Conservation (phyloP, 495 filamentous ascomycete species). For the Xylaria venustula region DNA sequence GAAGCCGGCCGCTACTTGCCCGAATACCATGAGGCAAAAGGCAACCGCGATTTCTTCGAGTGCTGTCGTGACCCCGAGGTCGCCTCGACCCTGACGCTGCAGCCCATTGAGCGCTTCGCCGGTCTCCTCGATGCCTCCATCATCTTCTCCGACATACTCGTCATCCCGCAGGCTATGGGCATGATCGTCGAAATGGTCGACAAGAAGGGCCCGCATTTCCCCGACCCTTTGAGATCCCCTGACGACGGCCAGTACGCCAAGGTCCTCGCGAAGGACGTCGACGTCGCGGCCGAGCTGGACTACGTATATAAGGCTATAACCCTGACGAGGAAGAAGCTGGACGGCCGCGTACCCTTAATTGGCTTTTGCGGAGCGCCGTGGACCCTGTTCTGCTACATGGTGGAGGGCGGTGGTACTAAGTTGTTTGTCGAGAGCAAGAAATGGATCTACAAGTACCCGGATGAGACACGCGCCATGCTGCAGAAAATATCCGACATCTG, state of each 20-base stretch:
- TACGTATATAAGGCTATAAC: conserved; percentile 97
- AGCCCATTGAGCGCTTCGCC: conserved; percentile 87
- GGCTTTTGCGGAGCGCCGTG: conserved; percentile 98
- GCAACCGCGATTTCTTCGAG: conserved; percentile 86
- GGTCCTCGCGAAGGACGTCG: conserved; percentile 72
- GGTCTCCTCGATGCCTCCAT: conserved; percentile 95
- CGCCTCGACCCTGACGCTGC: conserved; percentile 85
- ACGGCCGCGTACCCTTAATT: conserved; percentile 85
- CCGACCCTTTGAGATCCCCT: conserved; percentile 73
- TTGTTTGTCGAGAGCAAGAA: conserved; percentile 88
- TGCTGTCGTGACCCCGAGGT: conserved; percentile 93
- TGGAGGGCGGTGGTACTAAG: conserved; percentile 93
- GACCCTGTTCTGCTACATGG: conserved; percentile 98
- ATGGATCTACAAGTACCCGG: conserved; percentile 89
- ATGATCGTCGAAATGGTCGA: conserved; percentile 97
- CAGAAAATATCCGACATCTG: conserved; percentile 91
- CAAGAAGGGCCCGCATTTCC: conserved; percentile 93
- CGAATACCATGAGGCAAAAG: conserved; percentile 95
- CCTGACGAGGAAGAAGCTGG: conserved; percentile 81
- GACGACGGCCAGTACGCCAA: conserved; percentile 76
- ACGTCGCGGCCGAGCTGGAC: conserved; percentile 77
- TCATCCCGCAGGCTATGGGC: conserved; percentile 95
- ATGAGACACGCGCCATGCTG: conserved; percentile 74
- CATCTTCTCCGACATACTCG: conserved; percentile 98
- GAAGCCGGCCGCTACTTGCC: conserved; percentile 94